phyloP scores from a whole-genome alignment of 176 grass and related monocot genomes.

The Ampelocalamus luodianensis region DNA sequence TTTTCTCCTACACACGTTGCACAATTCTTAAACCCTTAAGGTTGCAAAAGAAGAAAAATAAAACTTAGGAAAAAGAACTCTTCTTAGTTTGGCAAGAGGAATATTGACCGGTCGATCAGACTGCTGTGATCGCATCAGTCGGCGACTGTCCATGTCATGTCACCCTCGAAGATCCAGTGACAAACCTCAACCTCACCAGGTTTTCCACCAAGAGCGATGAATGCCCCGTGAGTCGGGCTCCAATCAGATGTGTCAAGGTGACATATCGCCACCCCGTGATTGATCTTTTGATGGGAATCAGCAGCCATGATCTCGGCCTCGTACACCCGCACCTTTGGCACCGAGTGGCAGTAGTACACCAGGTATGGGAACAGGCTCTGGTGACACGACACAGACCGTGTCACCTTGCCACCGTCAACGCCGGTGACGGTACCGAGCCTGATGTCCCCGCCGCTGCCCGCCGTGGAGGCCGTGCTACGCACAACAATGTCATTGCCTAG shows the following conservation, averaged over 20 bases:
- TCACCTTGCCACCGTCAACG: slow-evolving; percentile 64
- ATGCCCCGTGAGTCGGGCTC: slow-evolving; percentile 70
- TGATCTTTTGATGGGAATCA: slow-evolving; percentile 47
- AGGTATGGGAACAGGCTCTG: slow-evolving; percentile 94
- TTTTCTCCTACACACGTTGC: slow-evolving; percentile 44
- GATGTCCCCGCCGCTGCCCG: slow-evolving; percentile 55
- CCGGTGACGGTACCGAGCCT: slow-evolving; percentile 57
- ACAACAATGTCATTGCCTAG: slow-evolving; percentile 68
- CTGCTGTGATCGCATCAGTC: slow-evolving; percentile 37
- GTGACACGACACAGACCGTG: slow-evolving; percentile 74
- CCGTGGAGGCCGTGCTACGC: slow-evolving; percentile 65
- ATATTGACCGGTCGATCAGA: slow-evolving; percentile 12
- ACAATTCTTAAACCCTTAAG: slow-evolving; percentile 41
- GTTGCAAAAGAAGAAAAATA: slow-evolving; percentile 31
- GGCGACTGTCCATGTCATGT: slow-evolving; percentile 84
- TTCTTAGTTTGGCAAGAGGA: slow-evolving; percentile 30
- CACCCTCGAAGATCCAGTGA: slow-evolving; percentile 91
- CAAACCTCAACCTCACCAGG: slow-evolving; percentile 80
- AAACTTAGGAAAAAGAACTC: slow-evolving; percentile 10
- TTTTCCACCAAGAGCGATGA: slow-evolving; percentile 62
- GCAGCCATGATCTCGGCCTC: slow-evolving; percentile 65
- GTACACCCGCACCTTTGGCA: slow-evolving; percentile 79
- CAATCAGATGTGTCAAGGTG: slow-evolving; percentile 86
- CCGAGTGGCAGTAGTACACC: slow-evolving; percentile 89
- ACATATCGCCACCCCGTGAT: slow-evolving; percentile 79